A percentile compares a stretch with the other conserved stretches of the same genome.
Evolutionary conservation across 345 rosid species (phyloP).

Genomic region (Eucalyptus decipiens): DNA sequence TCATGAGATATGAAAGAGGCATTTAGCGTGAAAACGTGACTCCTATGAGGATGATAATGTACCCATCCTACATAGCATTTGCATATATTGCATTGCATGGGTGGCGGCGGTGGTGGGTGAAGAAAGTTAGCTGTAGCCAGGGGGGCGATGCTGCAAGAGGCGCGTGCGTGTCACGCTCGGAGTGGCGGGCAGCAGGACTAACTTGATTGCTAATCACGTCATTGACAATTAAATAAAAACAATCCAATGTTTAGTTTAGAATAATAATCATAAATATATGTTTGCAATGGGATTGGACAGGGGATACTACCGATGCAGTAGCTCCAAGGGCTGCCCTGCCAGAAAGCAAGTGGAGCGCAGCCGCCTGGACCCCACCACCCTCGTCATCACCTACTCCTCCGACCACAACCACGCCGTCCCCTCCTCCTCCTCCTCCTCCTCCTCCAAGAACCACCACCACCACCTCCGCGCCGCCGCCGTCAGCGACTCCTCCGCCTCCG

Average conservation of each 20-base stretch:
- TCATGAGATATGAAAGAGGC: not conserved
- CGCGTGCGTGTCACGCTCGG: not conserved
- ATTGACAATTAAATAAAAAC: not conserved
- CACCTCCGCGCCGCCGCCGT: constrained; percentile 11
- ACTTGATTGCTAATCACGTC: not conserved
- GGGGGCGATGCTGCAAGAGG: not conserved
- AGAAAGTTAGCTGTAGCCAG: not conserved
- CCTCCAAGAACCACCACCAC: constrained; percentile 3
- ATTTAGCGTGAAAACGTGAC: not conserved
- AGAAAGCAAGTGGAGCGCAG: constrained; percentile 77
- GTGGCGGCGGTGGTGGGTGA: not conserved
- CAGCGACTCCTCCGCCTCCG: constrained; percentile 1
- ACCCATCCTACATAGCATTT: not conserved
- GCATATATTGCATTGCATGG: not conserved
- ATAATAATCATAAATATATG: not conserved
- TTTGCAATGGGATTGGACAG: constrained; percentile 8
- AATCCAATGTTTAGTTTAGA: not conserved
- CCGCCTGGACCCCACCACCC: constrained; percentile 49
- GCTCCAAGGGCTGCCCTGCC: constrained; percentile 78
- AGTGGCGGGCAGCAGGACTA: not conserved
- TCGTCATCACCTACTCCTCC: constrained; percentile 52
- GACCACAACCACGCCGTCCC: constrained; percentile 61
- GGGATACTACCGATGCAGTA: constrained; percentile 75
- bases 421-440: constrained; percentile 29
- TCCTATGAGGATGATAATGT: not conserved